Percentiles rank a stretch among this genome's conserved stretches.
Conservation (phyloP, 371 early-diverging fungal genomes). For the Apophysomyces sp. region DNA sequence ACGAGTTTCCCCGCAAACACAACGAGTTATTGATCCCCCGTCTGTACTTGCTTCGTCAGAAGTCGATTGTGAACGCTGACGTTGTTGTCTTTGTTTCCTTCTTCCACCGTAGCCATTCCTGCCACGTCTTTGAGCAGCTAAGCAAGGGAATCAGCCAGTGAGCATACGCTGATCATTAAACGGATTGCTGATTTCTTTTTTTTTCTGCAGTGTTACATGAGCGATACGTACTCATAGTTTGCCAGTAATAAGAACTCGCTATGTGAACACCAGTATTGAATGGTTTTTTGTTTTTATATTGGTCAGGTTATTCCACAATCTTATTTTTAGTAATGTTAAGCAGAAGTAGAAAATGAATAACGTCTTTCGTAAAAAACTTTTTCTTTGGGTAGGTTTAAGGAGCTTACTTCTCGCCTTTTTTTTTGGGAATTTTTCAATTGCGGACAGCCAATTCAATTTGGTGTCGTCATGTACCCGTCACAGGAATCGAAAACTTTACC, state of each 20-base stretch:
- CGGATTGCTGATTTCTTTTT: too few species aligned
- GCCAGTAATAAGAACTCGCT: too few species aligned
- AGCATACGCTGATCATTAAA: too few species aligned
- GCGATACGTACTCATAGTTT: too few species aligned
- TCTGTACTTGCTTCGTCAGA: constrained; percentile 42
- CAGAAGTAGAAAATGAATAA: too few species aligned
- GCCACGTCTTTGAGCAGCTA: constrained; percentile 30
- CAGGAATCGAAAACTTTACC: neutral
- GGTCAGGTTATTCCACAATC: neutral
- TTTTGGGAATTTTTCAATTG: constrained; percentile 1
- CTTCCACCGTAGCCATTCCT: constrained; percentile 22
- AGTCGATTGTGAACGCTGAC: constrained; percentile 26
- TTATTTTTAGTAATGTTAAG: too few species aligned
- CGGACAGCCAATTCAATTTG: neutral
- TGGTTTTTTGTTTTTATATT: neutral
- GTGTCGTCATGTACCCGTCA: neutral
- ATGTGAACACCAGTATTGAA: too few species aligned
- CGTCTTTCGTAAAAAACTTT: neutral
- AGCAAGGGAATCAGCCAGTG: neutral
- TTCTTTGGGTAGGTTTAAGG: neutral
- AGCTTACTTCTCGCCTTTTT: neutral
- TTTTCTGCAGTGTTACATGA: too few species aligned
- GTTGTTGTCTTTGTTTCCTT: constrained; percentile 12
- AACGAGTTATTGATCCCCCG: constrained; percentile 71
- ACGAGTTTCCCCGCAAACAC: constrained; percentile 75